phyloP scores from a whole-genome alignment of 2,329 filamentous ascomycete genomes.

The Colletotrichum sidae region DNA sequence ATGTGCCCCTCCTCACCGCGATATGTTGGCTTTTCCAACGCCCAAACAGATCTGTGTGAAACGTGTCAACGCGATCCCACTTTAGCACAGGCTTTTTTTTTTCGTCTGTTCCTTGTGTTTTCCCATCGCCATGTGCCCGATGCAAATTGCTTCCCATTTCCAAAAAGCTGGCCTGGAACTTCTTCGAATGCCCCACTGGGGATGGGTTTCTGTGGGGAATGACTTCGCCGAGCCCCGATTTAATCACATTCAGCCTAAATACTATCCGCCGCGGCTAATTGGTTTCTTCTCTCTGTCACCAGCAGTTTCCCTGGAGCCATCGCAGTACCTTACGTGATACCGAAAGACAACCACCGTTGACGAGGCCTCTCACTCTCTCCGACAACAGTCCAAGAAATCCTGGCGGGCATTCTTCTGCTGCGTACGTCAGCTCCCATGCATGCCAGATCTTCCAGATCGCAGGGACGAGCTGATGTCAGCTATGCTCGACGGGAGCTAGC shows the following conservation, averaged over 20 bases:
- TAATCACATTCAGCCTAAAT: conserved; percentile 37
- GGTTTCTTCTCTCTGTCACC: conserved; percentile 26
- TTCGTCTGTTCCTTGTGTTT: too few species aligned
- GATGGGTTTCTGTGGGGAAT: conserved; percentile 8
- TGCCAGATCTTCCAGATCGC: conserved; percentile 8
- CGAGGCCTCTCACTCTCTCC: too few species aligned
- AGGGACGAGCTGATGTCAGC: conserved; percentile 7
- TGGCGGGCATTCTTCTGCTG: too few species aligned
- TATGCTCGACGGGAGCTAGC: not conserved
- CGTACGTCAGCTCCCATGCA: not conserved
- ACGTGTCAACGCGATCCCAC: too few species aligned
- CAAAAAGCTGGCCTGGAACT: conserved; percentile 5
- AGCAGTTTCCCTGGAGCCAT: conserved; percentile 4
- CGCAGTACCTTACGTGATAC: not conserved
- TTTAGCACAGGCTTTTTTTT: conserved; percentile 14
- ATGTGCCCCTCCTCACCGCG: conserved; percentile 9
- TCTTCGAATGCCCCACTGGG: conserved; percentile 3
- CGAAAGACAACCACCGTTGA: not conserved
- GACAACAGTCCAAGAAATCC: too few species aligned
- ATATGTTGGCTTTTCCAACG: not conserved
- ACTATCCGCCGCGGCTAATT: conserved; percentile 33
- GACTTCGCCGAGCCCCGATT: conserved; percentile 29
- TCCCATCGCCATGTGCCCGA: not conserved
- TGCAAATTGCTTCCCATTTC: conserved; percentile 2
- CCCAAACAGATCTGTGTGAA: too few species aligned